Evolutionary conservation across 805 yeast genomes (phyloP), one percentile per base, ranked within the genome.

Genomic region (Nematodospora valgi): DNA sequence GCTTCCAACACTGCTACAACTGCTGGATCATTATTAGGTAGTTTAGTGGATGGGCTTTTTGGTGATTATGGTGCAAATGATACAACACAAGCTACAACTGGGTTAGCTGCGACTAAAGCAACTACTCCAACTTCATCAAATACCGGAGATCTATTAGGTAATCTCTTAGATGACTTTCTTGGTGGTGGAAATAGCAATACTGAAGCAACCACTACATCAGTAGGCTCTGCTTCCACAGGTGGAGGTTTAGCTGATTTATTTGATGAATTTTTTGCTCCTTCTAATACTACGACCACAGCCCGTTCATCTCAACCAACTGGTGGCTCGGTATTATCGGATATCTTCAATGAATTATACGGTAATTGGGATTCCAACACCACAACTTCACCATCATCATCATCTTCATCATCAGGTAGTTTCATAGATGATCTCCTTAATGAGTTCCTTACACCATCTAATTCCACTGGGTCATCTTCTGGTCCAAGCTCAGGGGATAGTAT

Each of bases 1-100:
- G 28, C 27, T 11, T 32, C 40, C 13, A 34, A 34, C 12, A 38
- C 41, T 27, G 39, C 41, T 35, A 41, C 29, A 14, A 43, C 33
- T 12, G 24, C 23, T 14, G 40, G 37, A 10, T 44, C 49, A 23
- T 25, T 41, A 16, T 18, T 34, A 12, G 32, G 13, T 5, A 16
- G 23, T 16, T 30, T 30, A 13, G 13, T 30, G 22, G 32, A 20
- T 21, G 32, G 15, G 5, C 5, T 30, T 22, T 30, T 30, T n/a
- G 32, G 32, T 9, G 23, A n/a, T 19, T 16, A 17, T n/a, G 18
- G 10, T 4, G 20, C 32, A n/a, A 14, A 9, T 9, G 23, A 8
- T 21, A 21, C 11, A 11, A 11, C 10, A n/a, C n/a, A n/a, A n/a
- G n/a, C 17, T 5, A 28, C 39, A 18, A 26, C 34, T 14, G 25